Base-by-base conservation (phyloP, 805 yeast genomes). In the Candida pseudofarinosa region DNA sequence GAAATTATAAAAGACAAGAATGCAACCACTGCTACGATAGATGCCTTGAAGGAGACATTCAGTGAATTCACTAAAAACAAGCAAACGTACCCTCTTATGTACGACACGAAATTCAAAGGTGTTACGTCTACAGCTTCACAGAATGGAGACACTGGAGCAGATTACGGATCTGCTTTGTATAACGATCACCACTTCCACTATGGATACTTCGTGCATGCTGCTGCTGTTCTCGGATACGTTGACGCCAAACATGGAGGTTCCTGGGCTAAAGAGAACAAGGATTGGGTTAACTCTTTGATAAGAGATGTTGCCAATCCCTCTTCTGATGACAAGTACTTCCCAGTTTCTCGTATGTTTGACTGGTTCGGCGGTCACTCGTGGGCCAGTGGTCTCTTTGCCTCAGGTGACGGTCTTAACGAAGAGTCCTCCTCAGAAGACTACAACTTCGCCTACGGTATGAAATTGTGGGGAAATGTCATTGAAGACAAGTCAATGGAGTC, bases 171-270 rank as follows among this genome's bases (percentile, higher is more conserved):
- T 58, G 77, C 85, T 18, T 84, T 77, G 59, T 87, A 86, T 63
- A 86, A 87, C 52, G 95, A 88, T 55, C 95, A 88, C 54, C 93
- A 87, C 58, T 88, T 86, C 75, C 95, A 88, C 59, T 88, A 84
- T 55, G 93, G 93, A 8, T 88, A 86, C 61, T 83, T 80, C 51
- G 73, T 87, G 38, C 90, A 86, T 58, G 85, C 95, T 1, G 95
- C 95, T 4, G 89, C 95, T 1, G 68, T 85, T 16, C 76, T 86
- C 37, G 90, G 83, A n/a, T 60, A 78, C 42, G 78, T 82, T 14
- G 95, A 87, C 56, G 47, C 38, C 67, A 67, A 46, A 46, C 66
- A 41, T 60, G 78, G 77, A 17, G 80, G 81, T 37, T 57, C 70
- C 5, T 82, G 87, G 86, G 70, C 79, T 4, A 47, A 58, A 37